Evolutionary conservation across 2,329 filamentous ascomycete species (phyloP).

Genomic region (Pseudogymnoascus sp.): DNA sequence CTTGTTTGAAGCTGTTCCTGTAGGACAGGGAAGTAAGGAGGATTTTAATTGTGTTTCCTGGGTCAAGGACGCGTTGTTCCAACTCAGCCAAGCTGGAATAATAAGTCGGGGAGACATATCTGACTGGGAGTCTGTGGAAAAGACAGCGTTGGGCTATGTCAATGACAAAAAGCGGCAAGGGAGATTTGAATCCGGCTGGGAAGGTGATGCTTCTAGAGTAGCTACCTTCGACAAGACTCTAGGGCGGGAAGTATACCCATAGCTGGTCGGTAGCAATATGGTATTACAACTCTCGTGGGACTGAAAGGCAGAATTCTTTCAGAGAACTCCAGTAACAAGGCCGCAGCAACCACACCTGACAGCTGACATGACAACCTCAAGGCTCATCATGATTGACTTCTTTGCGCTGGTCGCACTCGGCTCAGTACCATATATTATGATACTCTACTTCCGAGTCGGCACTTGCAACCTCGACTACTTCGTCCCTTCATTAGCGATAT

Average conservation of each 20-base stretch:
- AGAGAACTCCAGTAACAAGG: neutral
- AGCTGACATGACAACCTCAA: neutral
- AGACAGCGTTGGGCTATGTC: neutral
- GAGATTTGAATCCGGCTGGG: neutral
- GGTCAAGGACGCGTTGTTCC: neutral
- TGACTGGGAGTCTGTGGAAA: neutral
- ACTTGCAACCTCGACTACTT: slow-evolving; percentile 32
- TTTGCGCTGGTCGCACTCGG: neutral
- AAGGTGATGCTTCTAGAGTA: neutral
- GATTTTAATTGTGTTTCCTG: neutral
- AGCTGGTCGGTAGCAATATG: neutral
- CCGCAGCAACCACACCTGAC: neutral
- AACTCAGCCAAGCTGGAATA: neutral
- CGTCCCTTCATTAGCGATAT: slow-evolving; percentile 37
- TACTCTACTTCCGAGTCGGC: neutral
- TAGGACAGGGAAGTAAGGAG: neutral
- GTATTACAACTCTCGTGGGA: neutral
- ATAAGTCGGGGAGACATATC: neutral
- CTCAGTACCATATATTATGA: neutral
- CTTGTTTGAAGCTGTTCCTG: neutral
- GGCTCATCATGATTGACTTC: neutral
- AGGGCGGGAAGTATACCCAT: neutral
- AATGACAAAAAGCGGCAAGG: neutral
- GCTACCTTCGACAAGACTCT: neutral
- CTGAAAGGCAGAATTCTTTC: neutral